Conservation (phyloP, 164 flowering plant species). For the Tetracentron sinense region DNA sequence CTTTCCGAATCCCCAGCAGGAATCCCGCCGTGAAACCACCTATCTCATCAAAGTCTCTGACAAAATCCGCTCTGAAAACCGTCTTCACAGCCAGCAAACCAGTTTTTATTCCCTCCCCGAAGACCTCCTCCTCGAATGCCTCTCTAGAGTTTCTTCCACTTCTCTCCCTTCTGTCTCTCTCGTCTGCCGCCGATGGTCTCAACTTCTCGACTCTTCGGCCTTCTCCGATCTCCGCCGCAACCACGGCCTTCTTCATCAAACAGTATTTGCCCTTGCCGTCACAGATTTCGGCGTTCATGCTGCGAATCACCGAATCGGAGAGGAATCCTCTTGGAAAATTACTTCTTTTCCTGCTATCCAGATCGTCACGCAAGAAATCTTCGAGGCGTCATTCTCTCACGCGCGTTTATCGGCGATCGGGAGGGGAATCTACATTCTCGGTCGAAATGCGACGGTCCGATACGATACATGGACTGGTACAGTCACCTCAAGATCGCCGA, state of each 20-base stretch:
- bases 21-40: slow-evolving; percentile 21
- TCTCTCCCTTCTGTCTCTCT: slow-evolving; percentile 52
- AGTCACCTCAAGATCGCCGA: slow-evolving; percentile 30
- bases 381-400: slow-evolving; percentile 35
- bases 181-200: slow-evolving; percentile 68
- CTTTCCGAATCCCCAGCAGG: slow-evolving; percentile 46
- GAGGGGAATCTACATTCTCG: slow-evolving; percentile 45
- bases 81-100: slow-evolving; percentile 7
- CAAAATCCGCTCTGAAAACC: slow-evolving; percentile 4
- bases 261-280: slow-evolving; percentile 42
- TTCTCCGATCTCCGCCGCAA: slow-evolving; percentile 58
- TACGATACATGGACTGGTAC: slow-evolving; percentile 63
- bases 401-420: slow-evolving; percentile 47
- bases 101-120: slow-evolving; percentile 63
- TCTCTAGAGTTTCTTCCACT: slow-evolving; percentile 53
- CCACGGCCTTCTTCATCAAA: slow-evolving; percentile 34
- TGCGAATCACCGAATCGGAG: slow-evolving; percentile 28
- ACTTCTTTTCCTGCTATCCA: slow-evolving; percentile 18
- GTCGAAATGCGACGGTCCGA: slow-evolving; percentile 31
- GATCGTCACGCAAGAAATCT: slow-evolving; percentile 1
- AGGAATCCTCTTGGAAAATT: slow-evolving; percentile 32
- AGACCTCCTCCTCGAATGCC: slow-evolving; percentile 73
- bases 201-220: slow-evolving; percentile 36
- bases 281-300: slow-evolving; percentile 34
- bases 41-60: slow-evolving; percentile 1